Evolutionary conservation across 1,284 basidiomycete genomes (phyloP).

Genomic region (Mycena citricolor): DNA sequence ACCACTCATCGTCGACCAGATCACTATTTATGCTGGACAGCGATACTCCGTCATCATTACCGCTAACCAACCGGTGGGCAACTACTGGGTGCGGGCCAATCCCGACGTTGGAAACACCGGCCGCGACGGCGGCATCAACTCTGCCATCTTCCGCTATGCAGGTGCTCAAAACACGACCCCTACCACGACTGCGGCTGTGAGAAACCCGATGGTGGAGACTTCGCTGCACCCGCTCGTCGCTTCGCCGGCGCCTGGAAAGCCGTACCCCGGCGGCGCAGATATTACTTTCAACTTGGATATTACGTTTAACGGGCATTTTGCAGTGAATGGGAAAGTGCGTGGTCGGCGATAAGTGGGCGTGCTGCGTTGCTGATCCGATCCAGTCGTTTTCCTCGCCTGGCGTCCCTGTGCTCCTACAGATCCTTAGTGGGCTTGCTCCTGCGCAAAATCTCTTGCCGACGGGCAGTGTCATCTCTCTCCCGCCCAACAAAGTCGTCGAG

Average conservation of each 20-base stretch:
- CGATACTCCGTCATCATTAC: conserved; percentile 36
- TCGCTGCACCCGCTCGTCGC: conserved; percentile 31
- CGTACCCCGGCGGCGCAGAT: conserved; percentile 30
- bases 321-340: conserved; percentile 31
- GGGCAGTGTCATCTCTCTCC: conserved; percentile 39
- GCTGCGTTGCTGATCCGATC: background rate
- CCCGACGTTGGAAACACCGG: conserved; percentile 26
- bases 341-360: background rate
- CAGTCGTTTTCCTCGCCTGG: conserved; percentile 28
- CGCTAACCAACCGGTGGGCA: conserved; percentile 24
- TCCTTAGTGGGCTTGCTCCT: conserved; percentile 40
- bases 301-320: conserved; percentile 22
- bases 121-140: conserved; percentile 42
- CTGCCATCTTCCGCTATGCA: conserved; percentile 55
- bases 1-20: conserved; percentile 14
- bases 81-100: conserved; percentile 38
- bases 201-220: conserved; percentile 29
- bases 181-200: conserved; percentile 30
- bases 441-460: conserved; percentile 39
- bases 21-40: conserved; percentile 30
- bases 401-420: conserved; percentile 40
- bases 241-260: conserved; percentile 29
- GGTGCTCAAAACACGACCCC: conserved; percentile 43
- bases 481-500: conserved; percentile 23
- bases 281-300: conserved; percentile 25